Base-by-base conservation (phyloP, 352 stramenopile species). In the Phytophthora agathidicida region DNA sequence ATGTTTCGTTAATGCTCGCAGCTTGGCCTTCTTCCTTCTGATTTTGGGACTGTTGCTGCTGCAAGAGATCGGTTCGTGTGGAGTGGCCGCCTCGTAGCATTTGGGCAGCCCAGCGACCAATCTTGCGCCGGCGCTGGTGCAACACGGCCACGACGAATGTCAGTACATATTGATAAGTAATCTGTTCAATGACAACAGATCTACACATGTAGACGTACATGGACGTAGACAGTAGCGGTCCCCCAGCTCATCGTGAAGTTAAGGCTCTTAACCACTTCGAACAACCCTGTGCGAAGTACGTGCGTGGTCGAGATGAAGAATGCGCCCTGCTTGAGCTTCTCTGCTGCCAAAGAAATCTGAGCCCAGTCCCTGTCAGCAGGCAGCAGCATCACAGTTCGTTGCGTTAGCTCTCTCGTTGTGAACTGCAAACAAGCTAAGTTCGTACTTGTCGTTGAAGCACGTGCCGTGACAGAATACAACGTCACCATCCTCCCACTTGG, bases 271-370 rank as follows among this genome's bases (percentile, higher is more conserved):
- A 93, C 67, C 44, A 96, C 84, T 64, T 96, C 86, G 43, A 94
- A 96, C 20, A 96, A 51, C 24, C 80, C 83, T 1, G 86, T 89
- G 16, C 80, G 66, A 22, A 96, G 59, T 37, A 96, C 62, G 37
- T 94, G 84, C 3, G 83, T 92, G 37, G 84, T 91, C 24, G 86
- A 94, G 36, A 96, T 69, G 48, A 96, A 93, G 68, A 77, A 96
- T 16, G 84, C 73, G 39, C 86, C 86, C 51, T 96, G 86, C 62
- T 93, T 94, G 23, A 96, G 73, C 56, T 90, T 80, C 49, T 96
- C 86, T 2, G 86, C 84, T 4, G 75, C 68, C 35, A 91, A 52
- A 52, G 83, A 94, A 57, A 96, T 93, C 43, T 88, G 72, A 1
- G 66, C 45, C 86, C 86, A 96, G 39, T 93, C 83, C 23, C 86